Conservation (phyloP, 495 filamentous ascomycete species). For the Podospora pseudocomata region DNA sequence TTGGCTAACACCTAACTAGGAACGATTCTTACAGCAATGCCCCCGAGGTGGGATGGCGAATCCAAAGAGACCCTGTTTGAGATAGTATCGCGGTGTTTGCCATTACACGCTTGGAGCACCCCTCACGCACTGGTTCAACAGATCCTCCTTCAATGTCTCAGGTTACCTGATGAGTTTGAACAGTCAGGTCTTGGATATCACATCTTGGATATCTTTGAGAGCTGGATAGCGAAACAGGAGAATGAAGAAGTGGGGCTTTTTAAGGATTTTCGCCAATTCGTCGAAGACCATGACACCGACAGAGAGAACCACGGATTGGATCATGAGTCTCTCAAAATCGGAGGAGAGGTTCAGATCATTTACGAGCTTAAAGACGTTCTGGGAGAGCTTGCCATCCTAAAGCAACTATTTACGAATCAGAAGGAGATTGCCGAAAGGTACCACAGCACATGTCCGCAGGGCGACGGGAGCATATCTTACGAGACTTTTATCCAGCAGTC, state of each 20-base stretch:
- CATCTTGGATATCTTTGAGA: conserved; percentile 1
- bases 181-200: neutral
- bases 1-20: neutral
- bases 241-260: neutral
- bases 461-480: neutral
- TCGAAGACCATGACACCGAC: neutral
- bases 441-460: neutral
- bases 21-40: conserved; percentile 1
- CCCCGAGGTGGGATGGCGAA: neutral
- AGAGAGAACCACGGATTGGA: neutral
- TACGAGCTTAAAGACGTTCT: conserved; percentile 3
- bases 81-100: neutral
- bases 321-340: neutral
- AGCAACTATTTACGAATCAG: conserved; percentile 4
- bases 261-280: neutral
- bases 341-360: neutral
- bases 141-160: neutral
- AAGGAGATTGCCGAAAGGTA: neutral
- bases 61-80: conserved; percentile 1
- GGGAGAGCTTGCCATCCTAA: neutral
- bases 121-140: neutral
- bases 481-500: neutral
- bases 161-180: neutral
- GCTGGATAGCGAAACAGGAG: neutral
- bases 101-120: neutral